Conservation (phyloP, 345 rosid genomes). For the Theobroma cacao region DNA sequence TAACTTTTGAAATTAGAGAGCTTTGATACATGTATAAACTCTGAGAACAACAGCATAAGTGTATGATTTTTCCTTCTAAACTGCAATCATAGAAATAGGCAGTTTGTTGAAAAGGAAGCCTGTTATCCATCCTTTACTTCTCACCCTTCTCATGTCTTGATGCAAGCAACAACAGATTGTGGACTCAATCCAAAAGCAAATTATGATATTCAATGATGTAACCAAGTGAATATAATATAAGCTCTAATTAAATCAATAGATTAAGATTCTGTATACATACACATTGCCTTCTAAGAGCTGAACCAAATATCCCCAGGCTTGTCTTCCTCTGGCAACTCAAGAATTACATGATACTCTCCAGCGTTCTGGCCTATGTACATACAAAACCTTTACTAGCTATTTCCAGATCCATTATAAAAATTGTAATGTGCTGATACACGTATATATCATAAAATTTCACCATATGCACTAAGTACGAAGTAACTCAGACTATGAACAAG, state of each 20-base stretch:
- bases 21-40: not conserved
- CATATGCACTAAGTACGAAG: constrained; percentile 20
- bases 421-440: constrained; percentile 5
- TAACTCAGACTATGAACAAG: constrained; percentile 49
- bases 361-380: constrained; percentile 28
- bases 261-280: constrained; percentile 18
- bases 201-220: not conserved
- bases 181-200: not conserved
- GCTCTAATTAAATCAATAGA: constrained; percentile 2
- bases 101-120: not conserved
- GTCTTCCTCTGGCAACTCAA: constrained; percentile 9
- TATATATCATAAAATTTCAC: constrained; percentile 13
- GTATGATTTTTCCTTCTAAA: not conserved
- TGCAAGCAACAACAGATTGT: not conserved
- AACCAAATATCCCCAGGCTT: constrained; percentile 11
- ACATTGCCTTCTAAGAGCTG: constrained; percentile 7
- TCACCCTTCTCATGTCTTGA: not conserved
- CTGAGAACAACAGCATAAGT: not conserved
- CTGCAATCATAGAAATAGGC: not conserved
- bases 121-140: not conserved
- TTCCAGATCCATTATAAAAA: constrained; percentile 11
- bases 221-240: not conserved
- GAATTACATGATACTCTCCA: constrained; percentile 10
- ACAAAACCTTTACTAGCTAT: constrained; percentile 17
- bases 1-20: not conserved